phyloP scores from a whole-genome alignment of 441 rosid species.

The Breynia disticha region DNA sequence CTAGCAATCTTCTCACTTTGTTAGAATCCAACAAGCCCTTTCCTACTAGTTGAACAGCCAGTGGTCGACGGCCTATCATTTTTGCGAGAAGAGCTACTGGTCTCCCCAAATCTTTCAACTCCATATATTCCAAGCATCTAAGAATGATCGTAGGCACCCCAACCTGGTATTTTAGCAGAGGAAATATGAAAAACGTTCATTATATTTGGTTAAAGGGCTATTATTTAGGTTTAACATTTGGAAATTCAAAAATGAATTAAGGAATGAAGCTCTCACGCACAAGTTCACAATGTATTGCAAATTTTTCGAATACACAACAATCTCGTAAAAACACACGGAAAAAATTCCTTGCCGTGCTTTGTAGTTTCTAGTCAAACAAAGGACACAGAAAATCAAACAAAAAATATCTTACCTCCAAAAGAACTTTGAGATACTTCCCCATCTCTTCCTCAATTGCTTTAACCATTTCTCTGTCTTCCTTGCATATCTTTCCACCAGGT shows the following conservation, averaged over 20 bases:
- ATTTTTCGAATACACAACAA: too few species aligned
- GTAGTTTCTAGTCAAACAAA: background rate
- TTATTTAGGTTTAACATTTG: background rate
- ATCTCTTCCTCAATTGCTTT: conserved; percentile 86
- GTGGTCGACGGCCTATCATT: conserved; percentile 65
- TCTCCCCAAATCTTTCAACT: conserved; percentile 67
- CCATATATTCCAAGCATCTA: conserved; percentile 76
- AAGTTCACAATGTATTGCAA: too few species aligned
- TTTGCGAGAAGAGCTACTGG: conserved; percentile 92
- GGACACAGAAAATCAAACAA: background rate
- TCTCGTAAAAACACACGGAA: too few species aligned
- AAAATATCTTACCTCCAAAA: conserved; percentile 58
- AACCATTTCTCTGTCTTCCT: conserved; percentile 68
- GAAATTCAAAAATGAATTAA: background rate
- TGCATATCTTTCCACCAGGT: conserved; percentile 64
- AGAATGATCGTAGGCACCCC: conserved; percentile 65
- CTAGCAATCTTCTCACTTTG: conserved; percentile 65
- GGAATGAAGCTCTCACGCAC: background rate
- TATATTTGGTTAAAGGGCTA: background rate
- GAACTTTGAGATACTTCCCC: conserved; percentile 77
- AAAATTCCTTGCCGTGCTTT: too few species aligned
- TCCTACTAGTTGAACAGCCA: conserved; percentile 77
- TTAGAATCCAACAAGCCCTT: conserved; percentile 77
- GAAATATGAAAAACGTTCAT: background rate
- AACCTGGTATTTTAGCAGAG: conserved; percentile 39